Percentiles rank a stretch among this genome's conserved stretches.
phyloP scores from a whole-genome alignment of 805 yeast genomes.

The Lachancea cidri region DNA sequence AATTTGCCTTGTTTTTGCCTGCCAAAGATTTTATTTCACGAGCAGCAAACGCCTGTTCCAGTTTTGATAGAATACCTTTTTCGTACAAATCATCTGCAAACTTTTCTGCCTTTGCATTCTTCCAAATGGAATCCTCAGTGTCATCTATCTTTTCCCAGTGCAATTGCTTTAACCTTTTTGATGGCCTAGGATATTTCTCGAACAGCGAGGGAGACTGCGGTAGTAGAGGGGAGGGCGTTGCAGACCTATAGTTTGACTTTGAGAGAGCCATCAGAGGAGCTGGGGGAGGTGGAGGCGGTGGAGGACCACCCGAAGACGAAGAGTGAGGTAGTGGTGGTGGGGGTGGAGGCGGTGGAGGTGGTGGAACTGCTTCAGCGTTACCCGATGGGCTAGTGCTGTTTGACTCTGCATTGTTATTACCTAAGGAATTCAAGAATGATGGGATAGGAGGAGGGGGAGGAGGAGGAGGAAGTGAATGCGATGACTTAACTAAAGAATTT shows the following conservation, averaged over 20 bases:
- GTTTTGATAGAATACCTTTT: constrained; percentile 76
- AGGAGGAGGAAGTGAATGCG: constrained; percentile 11
- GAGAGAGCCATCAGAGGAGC: constrained; percentile 19
- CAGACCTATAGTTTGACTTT: constrained; percentile 11
- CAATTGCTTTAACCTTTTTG: constrained; percentile 79
- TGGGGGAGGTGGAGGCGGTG: constrained; percentile 35
- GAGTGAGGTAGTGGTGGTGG: constrained; percentile 9
- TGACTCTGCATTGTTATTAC: neutral
- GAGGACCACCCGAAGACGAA: constrained; percentile 21
- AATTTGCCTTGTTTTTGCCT: constrained; percentile 42
- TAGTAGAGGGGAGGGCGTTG: constrained; percentile 31
- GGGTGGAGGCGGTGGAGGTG: constrained; percentile 28
- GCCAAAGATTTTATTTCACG: constrained; percentile 55
- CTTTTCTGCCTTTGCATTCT: constrained; percentile 51
- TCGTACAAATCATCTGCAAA: constrained; percentile 58
- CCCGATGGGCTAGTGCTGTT: too few relatives aligned
- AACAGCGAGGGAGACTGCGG: constrained; percentile 33
- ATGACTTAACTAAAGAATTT: too few relatives aligned
- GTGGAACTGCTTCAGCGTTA: constrained; percentile 15
- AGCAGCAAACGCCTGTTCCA: constrained; percentile 85
- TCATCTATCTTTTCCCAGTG: constrained; percentile 95
- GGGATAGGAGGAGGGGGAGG: constrained; percentile 10
- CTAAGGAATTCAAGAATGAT: neutral
- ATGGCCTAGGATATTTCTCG: constrained; percentile 61
- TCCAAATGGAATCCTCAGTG: constrained; percentile 85